Percentiles rank a stretch among this genome's conserved stretches.
Conservation (phyloP, 805 yeast genomes). For the Wickerhamiella nectarea region DNA sequence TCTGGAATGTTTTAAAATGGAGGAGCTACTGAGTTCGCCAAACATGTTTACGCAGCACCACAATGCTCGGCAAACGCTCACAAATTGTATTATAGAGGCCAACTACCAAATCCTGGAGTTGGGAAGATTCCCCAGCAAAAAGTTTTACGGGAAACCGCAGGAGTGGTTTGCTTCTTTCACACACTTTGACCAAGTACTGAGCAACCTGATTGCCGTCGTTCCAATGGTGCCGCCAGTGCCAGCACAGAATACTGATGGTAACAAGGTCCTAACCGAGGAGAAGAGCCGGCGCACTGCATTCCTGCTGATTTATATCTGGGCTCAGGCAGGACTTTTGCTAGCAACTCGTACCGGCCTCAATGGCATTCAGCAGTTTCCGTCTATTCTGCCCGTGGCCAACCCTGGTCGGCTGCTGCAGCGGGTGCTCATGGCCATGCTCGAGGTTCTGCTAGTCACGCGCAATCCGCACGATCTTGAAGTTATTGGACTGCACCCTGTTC, state of each 20-base stretch:
- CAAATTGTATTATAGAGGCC: conserved; percentile 11
- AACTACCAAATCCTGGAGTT: conserved; percentile 11
- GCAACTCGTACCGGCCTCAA: conserved; percentile 12
- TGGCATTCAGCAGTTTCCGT: conserved; percentile 13
- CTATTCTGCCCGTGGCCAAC: conserved; percentile 11
- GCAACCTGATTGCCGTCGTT: conserved; percentile 7
- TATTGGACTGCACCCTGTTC: conserved; percentile 15
- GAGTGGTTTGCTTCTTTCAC: conserved; percentile 15
- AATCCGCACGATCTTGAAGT: conserved; percentile 16
- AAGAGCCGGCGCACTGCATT: conserved; percentile 9
- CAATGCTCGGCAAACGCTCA: conserved; percentile 10
- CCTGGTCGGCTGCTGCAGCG: conserved; percentile 16
- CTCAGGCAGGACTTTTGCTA: conserved; percentile 15
- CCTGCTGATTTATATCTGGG: conserved; percentile 14
- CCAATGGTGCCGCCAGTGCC: conserved; percentile 12
- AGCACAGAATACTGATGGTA: conserved; percentile 1
- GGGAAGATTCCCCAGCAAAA: conserved; percentile 14
- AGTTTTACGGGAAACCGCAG: conserved; percentile 7
- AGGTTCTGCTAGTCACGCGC: conserved; percentile 16
- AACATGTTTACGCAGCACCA: conserved; percentile 10
- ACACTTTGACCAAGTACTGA: conserved; percentile 12
- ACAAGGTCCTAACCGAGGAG: conserved; percentile 8
- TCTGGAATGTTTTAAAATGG: conserved; percentile 7
- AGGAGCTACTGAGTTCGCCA: conserved; percentile 12
- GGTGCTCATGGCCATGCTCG: conserved; percentile 16